Conservation (phyloP, 2,329 filamentous ascomycete genomes). For the Lasiodiplodia gonubiensis region DNA sequence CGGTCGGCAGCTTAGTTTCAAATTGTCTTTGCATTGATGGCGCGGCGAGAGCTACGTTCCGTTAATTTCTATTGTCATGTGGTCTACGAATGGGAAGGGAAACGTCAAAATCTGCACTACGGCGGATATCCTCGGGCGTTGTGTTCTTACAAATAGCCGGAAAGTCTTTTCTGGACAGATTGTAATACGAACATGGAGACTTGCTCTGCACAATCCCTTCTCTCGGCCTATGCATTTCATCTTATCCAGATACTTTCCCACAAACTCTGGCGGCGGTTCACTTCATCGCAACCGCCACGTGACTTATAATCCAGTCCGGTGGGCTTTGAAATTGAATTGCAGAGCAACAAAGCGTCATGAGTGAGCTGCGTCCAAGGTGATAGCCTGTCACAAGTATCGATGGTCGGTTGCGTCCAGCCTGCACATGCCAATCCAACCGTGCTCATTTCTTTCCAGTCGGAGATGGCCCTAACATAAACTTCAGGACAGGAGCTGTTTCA, state of each 20-base stretch:
- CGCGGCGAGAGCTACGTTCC: neutral
- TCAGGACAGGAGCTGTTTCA: too few relatives aligned
- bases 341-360: too few relatives aligned
- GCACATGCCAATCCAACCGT: too few relatives aligned
- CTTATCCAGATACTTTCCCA: neutral
- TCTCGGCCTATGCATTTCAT: neutral
- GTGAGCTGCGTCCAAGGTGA: neutral
- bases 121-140: neutral
- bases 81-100: conserved; percentile 18
- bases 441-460: too few relatives aligned
- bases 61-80: conserved; percentile 21
- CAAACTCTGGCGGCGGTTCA: neutral
- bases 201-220: neutral
- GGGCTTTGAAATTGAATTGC: too few relatives aligned
- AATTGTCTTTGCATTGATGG: neutral
- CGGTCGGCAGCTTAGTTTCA: conserved; percentile 4
- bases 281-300: neutral
- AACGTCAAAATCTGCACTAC: conserved; percentile 12
- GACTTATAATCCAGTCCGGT: neutral
- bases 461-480: too few relatives aligned
- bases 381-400: neutral
- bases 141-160: conserved; percentile 14
- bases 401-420: too few relatives aligned
- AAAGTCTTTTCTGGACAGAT: neutral
- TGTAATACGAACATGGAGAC: conserved; percentile 5